phyloP scores from a whole-genome alignment of 441 rosid genomes.

The Adansonia gregorii region DNA sequence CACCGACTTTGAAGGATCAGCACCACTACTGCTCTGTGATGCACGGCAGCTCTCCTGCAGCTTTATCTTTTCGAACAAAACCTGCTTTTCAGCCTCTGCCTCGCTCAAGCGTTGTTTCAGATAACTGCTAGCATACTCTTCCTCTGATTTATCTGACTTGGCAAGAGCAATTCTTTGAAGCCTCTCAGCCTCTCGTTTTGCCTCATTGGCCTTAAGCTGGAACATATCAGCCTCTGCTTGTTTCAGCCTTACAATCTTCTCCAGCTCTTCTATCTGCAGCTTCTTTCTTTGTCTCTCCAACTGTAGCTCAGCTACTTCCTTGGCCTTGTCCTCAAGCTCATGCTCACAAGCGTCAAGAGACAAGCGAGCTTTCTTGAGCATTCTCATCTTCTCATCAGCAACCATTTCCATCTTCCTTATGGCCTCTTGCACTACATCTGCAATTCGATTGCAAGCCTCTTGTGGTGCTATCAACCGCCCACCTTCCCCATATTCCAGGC shows the following conservation, averaged over 20 bases:
- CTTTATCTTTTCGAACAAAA: slow-evolving; percentile 46
- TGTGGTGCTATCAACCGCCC: slow-evolving; percentile 86
- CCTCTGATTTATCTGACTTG: slow-evolving; percentile 87
- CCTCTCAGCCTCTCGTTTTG: slow-evolving; percentile 74
- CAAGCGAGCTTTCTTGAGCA: slow-evolving; percentile 85
- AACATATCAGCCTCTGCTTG: slow-evolving; percentile 99
- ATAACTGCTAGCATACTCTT: slow-evolving; percentile 88
- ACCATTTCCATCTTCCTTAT: slow-evolving; percentile 96
- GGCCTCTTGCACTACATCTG: slow-evolving; percentile 93
- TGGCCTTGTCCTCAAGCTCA: slow-evolving; percentile 93
- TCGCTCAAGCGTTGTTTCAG: slow-evolving; percentile 87
- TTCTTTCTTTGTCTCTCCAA: slow-evolving; percentile 79
- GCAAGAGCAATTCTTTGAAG: slow-evolving; percentile 88
- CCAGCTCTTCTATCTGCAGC: slow-evolving; percentile 83
- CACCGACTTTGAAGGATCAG: slow-evolving; percentile 71
- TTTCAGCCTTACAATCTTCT: slow-evolving; percentile 90
- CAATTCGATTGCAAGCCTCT: slow-evolving; percentile 92
- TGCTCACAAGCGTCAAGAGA: slow-evolving; percentile 81
- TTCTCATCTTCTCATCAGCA: slow-evolving; percentile 86
- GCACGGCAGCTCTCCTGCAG: slow-evolving; percentile 80
- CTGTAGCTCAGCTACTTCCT: slow-evolving; percentile 46
- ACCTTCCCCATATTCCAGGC: slow-evolving; percentile 76
- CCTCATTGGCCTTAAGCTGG: slow-evolving; percentile 40
- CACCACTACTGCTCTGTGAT: slow-evolving; percentile 53
- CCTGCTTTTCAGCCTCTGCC: slow-evolving; percentile 97